phyloP scores from a whole-genome alignment of 2,329 filamentous ascomycete species.

The Arachnomyces sp. region DNA sequence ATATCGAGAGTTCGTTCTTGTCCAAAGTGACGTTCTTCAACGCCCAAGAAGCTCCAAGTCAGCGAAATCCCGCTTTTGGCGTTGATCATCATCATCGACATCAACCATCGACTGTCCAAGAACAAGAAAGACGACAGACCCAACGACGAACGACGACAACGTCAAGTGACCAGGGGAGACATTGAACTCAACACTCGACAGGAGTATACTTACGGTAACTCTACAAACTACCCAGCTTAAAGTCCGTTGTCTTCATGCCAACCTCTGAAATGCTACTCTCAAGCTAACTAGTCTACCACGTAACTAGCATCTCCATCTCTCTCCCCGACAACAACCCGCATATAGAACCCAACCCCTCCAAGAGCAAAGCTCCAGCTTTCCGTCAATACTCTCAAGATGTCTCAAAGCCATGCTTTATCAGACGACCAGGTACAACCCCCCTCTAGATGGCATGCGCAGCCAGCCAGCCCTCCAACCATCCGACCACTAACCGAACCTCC shows the following conservation, averaged over 20 bases:
- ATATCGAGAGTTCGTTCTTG: too few relatives aligned
- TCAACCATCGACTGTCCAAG: background rate
- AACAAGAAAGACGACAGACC: background rate
- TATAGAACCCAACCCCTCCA: conserved; percentile 9
- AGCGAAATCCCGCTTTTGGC: background rate
- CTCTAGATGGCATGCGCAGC: too few relatives aligned
- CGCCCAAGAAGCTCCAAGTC: background rate
- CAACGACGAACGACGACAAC: background rate
- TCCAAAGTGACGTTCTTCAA: too few relatives aligned
- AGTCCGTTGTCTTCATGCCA: too few relatives aligned
- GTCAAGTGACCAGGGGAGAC: background rate
- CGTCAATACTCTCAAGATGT: conserved; percentile 55
- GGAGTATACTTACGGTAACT: too few relatives aligned
- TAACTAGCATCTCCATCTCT: conserved; percentile 13
- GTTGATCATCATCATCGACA: background rate
- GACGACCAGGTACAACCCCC: conserved; percentile 73
- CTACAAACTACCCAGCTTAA: too few relatives aligned
- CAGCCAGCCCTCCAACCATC: too few relatives aligned
- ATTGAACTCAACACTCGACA: too few relatives aligned
- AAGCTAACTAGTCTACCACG: background rate
- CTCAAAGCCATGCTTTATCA: conserved; percentile 86
- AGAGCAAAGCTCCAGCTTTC: conserved; percentile 3
- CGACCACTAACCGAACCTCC: conserved; percentile 5
- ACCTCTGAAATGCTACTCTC: background rate
- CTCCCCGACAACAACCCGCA: conserved; percentile 11